These are phyloP conservation scores for Ricinus communis DNA, from an alignment of 345 rosid genomes.

Conservation along the genomic window DNA sequence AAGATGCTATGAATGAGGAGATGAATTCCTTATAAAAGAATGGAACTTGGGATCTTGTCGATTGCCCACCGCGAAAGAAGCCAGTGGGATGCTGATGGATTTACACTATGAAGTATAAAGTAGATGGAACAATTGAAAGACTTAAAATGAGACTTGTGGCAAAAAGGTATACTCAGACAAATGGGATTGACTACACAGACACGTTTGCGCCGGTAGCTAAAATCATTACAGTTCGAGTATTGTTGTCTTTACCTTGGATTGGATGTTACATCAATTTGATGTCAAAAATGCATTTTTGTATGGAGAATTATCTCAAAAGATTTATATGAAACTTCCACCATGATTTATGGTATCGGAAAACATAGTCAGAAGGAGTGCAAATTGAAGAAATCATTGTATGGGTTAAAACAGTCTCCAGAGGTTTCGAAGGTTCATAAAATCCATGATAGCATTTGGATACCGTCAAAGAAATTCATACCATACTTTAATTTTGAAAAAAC, in stretches of 20 bases:
- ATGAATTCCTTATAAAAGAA: background rate
- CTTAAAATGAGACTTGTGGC: background rate
- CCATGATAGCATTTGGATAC: background rate
- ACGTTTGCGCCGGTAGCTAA: background rate
- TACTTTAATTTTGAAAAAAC: background rate
- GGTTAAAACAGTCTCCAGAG: background rate
- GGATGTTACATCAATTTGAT: background rate
- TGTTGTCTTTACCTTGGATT: background rate
- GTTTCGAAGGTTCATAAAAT: background rate
- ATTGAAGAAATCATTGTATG: background rate
- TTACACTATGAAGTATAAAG: background rate
- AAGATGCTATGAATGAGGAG: background rate
- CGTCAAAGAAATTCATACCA: background rate
- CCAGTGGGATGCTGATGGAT: background rate
- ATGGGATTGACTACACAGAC: background rate
- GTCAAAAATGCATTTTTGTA: background rate
- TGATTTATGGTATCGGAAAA: background rate
- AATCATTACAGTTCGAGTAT: background rate
- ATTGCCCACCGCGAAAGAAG: background rate
- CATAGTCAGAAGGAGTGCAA: background rate
- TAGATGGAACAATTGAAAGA: background rate
- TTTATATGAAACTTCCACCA: background rate
- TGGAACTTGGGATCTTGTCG: background rate
- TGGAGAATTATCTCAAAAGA: background rate
- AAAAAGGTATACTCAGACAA: background rate